Percentiles rank a stretch among this genome's conserved stretches.
Evolutionary conservation across 305 asterid species (phyloP).

Genomic region (Petunia hybrid): DNA sequence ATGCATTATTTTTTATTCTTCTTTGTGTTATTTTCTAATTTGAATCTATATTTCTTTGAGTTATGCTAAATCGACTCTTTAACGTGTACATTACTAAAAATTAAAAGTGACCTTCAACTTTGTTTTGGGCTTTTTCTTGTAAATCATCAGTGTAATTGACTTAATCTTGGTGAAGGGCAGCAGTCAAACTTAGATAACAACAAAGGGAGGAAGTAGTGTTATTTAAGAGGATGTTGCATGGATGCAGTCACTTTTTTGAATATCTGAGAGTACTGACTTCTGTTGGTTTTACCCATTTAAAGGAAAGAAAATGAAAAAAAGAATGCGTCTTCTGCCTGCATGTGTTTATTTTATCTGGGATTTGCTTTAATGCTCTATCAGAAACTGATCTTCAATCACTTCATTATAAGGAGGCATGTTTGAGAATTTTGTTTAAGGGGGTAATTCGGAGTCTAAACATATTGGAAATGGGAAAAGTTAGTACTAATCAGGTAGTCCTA

Average conservation of each 20-base stretch:
- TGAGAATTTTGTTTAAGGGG: too few species aligned
- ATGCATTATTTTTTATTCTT: neutral
- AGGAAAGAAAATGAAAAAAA: neutral
- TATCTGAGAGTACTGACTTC: neutral
- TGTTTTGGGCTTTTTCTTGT: neutral
- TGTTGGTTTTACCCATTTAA: neutral
- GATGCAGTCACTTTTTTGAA: neutral
- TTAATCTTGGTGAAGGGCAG: neutral
- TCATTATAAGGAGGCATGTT: neutral
- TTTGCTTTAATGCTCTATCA: neutral
- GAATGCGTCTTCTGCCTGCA: neutral
- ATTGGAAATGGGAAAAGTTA: too few species aligned
- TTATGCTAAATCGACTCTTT: neutral
- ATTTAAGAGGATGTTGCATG: neutral
- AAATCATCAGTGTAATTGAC: neutral
- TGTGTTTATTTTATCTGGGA: neutral
- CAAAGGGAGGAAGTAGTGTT: neutral
- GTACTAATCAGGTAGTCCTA: too few species aligned
- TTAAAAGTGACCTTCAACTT: neutral
- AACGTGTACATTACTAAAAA: conserved; percentile 11
- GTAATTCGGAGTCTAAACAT: too few species aligned
- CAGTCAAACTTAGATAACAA: neutral
- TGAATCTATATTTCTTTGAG: neutral
- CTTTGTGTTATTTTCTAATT: neutral
- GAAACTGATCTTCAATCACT: neutral